Evolutionary conservation across 2,329 filamentous ascomycete species (phyloP).

Genomic region (Hymenoscyphus scutula): DNA sequence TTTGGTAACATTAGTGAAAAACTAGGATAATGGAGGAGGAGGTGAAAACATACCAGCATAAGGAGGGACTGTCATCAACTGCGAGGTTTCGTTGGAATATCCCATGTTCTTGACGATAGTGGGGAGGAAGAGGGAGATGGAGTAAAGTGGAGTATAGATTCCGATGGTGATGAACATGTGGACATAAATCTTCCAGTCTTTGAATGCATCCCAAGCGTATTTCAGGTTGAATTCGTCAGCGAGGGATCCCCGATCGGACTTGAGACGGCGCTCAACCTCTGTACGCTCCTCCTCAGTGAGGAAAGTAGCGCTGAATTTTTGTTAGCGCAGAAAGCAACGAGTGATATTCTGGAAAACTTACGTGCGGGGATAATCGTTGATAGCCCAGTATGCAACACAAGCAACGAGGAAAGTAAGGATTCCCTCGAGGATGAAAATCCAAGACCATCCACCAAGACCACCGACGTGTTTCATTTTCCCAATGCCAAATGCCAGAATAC

Average conservation of each 20-base stretch:
- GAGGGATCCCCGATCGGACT: slow-evolving; percentile 66
- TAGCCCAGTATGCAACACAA: slow-evolving; percentile 46
- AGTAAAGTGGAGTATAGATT: slow-evolving; percentile 49
- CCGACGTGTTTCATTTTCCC: slow-evolving; percentile 54
- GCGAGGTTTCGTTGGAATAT: slow-evolving; percentile 51
- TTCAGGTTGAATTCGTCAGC: slow-evolving; percentile 59
- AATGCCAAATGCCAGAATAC: slow-evolving; percentile 52
- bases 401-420: slow-evolving; percentile 49
- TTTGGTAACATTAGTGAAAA: not conserved
- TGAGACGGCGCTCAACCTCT: slow-evolving; percentile 68
- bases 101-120: slow-evolving; percentile 50
- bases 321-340: slow-evolving; percentile 9
- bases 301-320: slow-evolving; percentile 49
- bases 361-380: slow-evolving; percentile 57
- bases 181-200: slow-evolving; percentile 53
- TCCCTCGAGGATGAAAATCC: slow-evolving; percentile 76
- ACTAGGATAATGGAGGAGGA: not conserved
- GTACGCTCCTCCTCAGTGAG: slow-evolving; percentile 42
- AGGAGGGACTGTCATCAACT: slow-evolving; percentile 51
- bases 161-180: slow-evolving; percentile 56
- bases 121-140: slow-evolving; percentile 41
- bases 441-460: slow-evolving; percentile 65
- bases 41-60: slow-evolving; percentile 45
- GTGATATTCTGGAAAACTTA: slow-evolving; percentile 15
- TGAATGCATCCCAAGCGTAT: slow-evolving; percentile 55